Percentiles rank a stretch among this genome's conserved stretches.
These are phyloP conservation scores for Tolypocladium inflatum DNA, from an alignment of 2,329 filamentous ascomycete genomes.

Conservation along the genomic window DNA sequence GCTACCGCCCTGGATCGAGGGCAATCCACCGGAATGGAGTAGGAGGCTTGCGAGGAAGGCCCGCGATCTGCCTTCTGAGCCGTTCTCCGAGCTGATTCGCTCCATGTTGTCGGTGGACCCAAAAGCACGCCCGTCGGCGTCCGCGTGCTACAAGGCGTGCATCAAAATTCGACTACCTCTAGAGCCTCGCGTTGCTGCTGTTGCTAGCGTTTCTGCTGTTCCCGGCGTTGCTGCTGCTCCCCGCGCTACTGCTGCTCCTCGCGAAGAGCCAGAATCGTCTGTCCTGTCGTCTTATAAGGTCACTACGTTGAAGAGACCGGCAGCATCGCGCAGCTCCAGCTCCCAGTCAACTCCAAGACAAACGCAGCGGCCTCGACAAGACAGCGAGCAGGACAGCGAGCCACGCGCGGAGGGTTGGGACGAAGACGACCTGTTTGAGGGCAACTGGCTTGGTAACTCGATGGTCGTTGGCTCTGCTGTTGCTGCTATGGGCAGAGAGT, in stretches of 20 bases:
- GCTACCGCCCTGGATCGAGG: background rate
- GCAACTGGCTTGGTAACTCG: too few species aligned
- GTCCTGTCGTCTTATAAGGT: background rate
- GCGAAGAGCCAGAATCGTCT: background rate
- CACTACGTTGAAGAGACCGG: background rate
- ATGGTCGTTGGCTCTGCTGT: too few species aligned
- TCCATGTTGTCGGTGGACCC: background rate
- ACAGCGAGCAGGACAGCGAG: too few species aligned
- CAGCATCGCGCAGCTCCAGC: background rate
- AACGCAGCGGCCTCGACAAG: background rate
- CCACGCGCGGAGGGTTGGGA: too few species aligned
- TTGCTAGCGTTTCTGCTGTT: too few species aligned
- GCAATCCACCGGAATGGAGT: background rate
- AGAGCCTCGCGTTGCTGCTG: background rate
- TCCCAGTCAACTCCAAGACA: background rate
- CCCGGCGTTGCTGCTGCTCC: too few species aligned
- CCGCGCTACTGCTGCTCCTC: too few species aligned
- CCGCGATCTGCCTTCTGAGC: background rate
- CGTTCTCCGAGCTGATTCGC: background rate
- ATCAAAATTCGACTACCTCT: background rate
- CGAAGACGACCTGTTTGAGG: too few species aligned
- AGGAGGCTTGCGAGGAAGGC: background rate
- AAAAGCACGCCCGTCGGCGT: background rate
- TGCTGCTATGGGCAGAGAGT: too few species aligned
- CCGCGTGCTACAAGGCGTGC: background rate